Evolutionary conservation across 768 basidiomycete species (phyloP).

Genomic region (Rhodotorula diobovata): DNA sequence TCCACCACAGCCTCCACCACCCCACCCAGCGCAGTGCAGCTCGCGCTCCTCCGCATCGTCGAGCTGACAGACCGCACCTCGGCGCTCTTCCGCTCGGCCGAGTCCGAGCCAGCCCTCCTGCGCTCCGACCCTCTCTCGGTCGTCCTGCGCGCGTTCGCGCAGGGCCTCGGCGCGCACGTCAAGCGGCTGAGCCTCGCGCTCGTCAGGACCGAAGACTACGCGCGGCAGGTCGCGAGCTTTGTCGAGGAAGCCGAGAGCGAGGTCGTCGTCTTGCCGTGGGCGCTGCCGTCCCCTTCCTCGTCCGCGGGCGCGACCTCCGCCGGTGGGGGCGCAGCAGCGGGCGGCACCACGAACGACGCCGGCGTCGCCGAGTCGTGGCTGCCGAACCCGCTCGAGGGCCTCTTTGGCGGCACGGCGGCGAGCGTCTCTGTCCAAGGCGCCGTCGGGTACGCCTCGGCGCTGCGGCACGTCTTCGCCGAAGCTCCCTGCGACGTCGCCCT

Average conservation of each 20-base stretch:
- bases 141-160: slow-evolving; percentile 28
- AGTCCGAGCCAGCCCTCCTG: slow-evolving; percentile 59
- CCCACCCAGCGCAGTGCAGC: background rate
- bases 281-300: slow-evolving; percentile 47
- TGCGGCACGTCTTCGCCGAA: slow-evolving; percentile 31
- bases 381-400: slow-evolving; percentile 29
- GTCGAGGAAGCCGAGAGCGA: slow-evolving; percentile 57
- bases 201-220: slow-evolving; percentile 66
- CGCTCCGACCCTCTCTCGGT: slow-evolving; percentile 61
- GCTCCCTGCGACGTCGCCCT: slow-evolving; percentile 34
- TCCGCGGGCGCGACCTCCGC: background rate
- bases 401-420: slow-evolving; percentile 15
- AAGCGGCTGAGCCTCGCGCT: slow-evolving; percentile 64
- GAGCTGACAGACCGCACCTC: slow-evolving; percentile 86
- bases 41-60: slow-evolving; percentile 73
- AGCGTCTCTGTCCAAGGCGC: slow-evolving; percentile 21
- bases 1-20: background rate
- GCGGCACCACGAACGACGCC: slow-evolving; percentile 5
- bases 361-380: slow-evolving; percentile 27
- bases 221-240: slow-evolving; percentile 55
- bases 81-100: slow-evolving; percentile 74
- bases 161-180: slow-evolving; percentile 14
- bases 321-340: background rate
- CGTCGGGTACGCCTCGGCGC: slow-evolving; percentile 20
- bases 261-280: slow-evolving; percentile 83